These are phyloP conservation scores for Phytopythium helicoides DNA, from an alignment of 352 stramenopile genomes.

Conservation along the genomic window DNA sequence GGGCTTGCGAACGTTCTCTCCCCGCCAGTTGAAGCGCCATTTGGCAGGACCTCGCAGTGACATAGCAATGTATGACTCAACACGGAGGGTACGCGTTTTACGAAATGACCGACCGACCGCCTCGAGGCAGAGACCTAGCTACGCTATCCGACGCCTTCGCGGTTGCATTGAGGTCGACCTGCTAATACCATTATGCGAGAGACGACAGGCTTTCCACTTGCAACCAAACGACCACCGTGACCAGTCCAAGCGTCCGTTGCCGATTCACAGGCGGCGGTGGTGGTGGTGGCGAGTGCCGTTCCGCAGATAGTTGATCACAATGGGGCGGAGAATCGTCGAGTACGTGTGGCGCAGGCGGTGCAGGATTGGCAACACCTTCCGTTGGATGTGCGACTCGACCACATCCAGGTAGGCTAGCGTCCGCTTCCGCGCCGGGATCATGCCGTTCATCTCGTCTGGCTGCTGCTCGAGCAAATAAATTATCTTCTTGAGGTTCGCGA, in stretches of 20 bases:
- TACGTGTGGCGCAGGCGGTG: slow-evolving; percentile 75
- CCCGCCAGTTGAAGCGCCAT: too few relatives aligned
- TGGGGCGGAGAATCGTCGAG: slow-evolving; percentile 71
- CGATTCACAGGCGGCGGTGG: slow-evolving; percentile 35
- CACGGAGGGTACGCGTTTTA: background rate
- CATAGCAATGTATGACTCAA: too few relatives aligned
- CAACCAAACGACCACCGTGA: too few relatives aligned
- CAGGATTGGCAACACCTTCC: slow-evolving; percentile 80
- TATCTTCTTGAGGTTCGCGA: slow-evolving; percentile 87
- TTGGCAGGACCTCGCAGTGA: too few relatives aligned
- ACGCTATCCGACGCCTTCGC: background rate
- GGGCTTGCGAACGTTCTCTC: too few relatives aligned
- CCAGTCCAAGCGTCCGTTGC: too few relatives aligned
- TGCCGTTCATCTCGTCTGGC: slow-evolving; percentile 63
- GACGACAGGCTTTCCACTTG: too few relatives aligned
- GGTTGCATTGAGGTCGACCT: too few relatives aligned
- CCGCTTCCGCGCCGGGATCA: slow-evolving; percentile 72
- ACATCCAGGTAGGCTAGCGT: slow-evolving; percentile 77
- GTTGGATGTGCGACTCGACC: slow-evolving; percentile 82
- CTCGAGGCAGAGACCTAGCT: too few relatives aligned
- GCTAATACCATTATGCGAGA: too few relatives aligned
- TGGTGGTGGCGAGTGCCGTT: slow-evolving; percentile 63
- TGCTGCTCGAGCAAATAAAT: slow-evolving; percentile 89
- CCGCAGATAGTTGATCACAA: slow-evolving; percentile 77
- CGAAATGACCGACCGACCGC: background rate